Conservation (phyloP, 2,329 filamentous ascomycete genomes). For the Alternaria triticina region DNA sequence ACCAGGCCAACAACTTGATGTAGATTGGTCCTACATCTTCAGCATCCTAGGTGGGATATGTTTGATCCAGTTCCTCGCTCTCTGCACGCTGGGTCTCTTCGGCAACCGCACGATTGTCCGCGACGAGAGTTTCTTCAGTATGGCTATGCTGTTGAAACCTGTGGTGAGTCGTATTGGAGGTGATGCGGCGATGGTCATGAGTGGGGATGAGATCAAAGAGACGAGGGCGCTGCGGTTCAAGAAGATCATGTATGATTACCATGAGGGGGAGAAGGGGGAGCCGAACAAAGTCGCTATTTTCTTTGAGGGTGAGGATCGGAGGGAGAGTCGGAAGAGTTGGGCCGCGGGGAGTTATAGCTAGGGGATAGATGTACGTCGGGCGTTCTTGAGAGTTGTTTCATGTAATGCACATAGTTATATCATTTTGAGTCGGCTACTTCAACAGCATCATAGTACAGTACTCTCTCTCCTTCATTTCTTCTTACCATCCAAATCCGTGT, state of each 20-base stretch:
- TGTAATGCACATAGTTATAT: not conserved
- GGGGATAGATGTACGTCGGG: not conserved
- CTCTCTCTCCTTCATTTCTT: slow-evolving; percentile 11
- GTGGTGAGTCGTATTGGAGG: slow-evolving; percentile 33
- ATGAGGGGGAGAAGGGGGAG: slow-evolving; percentile 29
- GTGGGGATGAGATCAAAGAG: slow-evolving; percentile 38
- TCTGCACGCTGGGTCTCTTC: slow-evolving; percentile 6
- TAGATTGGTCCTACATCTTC: slow-evolving; percentile 37
- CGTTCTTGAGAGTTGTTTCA: not conserved
- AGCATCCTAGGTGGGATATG: slow-evolving; percentile 16
- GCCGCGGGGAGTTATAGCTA: slow-evolving; percentile 31
- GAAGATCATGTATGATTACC: slow-evolving; percentile 41
- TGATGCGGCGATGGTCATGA: slow-evolving; percentile 31
- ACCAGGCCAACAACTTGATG: slow-evolving; percentile 37
- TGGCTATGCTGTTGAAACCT: slow-evolving; percentile 41
- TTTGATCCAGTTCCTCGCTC: slow-evolving; percentile 29
- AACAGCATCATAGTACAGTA: not conserved
- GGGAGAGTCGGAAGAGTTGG: slow-evolving; percentile 36
- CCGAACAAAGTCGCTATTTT: slow-evolving; percentile 39
- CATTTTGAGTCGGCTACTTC: not conserved
- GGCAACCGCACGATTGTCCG: slow-evolving; percentile 41
- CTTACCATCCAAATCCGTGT: slow-evolving; percentile 63
- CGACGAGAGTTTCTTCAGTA: slow-evolving; percentile 40
- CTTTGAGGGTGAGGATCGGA: slow-evolving; percentile 32
- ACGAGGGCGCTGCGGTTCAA: slow-evolving; percentile 31